These are phyloP conservation scores for Turnera subulata DNA, from an alignment of 345 rosid species.

Conservation along the genomic window DNA sequence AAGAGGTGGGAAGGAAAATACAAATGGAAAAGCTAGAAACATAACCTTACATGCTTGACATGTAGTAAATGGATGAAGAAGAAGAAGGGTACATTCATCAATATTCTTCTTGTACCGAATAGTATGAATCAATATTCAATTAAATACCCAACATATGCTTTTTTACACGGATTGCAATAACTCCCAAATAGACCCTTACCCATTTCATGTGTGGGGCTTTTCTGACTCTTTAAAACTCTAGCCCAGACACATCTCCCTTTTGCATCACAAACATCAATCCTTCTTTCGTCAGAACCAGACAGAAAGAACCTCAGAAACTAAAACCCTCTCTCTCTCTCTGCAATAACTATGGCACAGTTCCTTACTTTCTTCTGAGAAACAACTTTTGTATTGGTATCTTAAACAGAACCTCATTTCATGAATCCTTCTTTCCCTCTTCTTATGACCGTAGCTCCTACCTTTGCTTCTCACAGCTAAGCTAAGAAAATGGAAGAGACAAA, in stretches of 20 bases:
- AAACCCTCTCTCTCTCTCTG: constrained; percentile 14
- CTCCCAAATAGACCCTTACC: constrained; percentile 9
- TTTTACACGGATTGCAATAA: constrained; percentile 9
- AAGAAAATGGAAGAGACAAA: constrained; percentile 77
- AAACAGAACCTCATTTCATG: constrained; percentile 17
- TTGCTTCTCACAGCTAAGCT: constrained; percentile 12
- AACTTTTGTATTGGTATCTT: constrained; percentile 13
- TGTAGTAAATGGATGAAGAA: constrained; percentile 31
- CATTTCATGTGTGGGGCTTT: constrained; percentile 21
- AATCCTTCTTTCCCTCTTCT: constrained; percentile 3
- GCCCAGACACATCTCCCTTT: constrained; percentile 23
- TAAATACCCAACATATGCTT: neutral
- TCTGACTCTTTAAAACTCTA: constrained; percentile 29
- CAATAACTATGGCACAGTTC: constrained; percentile 31
- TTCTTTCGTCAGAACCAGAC: constrained; percentile 11
- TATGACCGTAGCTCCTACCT: neutral
- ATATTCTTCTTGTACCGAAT: no score
- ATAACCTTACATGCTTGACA: no score
- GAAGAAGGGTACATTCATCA: constrained; percentile 20
- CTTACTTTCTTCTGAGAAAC: constrained; percentile 21
- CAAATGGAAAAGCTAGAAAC: no score
- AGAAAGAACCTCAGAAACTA: constrained; percentile 23
- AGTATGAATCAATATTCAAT: no score
- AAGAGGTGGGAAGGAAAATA: no score
- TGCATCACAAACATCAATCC: constrained; percentile 19